These are phyloP conservation scores for Trametes cinnabarina DNA, from an alignment of 768 basidiomycete species.

Conservation along the genomic window DNA sequence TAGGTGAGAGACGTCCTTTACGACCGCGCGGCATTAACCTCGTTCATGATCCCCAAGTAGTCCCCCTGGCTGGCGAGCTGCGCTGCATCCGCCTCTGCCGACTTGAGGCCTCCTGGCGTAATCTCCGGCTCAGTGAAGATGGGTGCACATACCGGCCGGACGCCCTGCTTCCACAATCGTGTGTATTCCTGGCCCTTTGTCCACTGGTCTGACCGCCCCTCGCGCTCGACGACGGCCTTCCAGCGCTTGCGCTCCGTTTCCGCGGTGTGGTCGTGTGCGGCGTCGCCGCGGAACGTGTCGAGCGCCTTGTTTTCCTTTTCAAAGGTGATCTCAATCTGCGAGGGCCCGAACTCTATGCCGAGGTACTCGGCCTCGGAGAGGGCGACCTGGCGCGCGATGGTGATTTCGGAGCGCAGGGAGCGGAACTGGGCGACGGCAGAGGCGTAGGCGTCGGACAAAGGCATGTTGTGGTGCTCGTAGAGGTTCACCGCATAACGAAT, in stretches of 20 bases:
- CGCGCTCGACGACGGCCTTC: conserved; percentile 48
- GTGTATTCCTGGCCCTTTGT: conserved; percentile 73
- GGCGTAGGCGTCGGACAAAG: conserved; percentile 79
- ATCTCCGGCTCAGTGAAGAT: conserved; percentile 43
- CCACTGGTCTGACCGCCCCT: conserved; percentile 49
- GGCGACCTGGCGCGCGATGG: conserved; percentile 74
- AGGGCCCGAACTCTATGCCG: conserved; percentile 62
- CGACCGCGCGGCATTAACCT: too few relatives aligned
- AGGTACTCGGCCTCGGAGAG: conserved; percentile 74
- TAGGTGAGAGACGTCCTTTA: not conserved
- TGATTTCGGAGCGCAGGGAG: conserved; percentile 79
- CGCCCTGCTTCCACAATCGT: conserved; percentile 67
- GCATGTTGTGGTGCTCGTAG: conserved; percentile 56
- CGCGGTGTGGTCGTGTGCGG: conserved; percentile 33
- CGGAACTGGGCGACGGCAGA: conserved; percentile 83
- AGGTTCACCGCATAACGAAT: conserved; percentile 81
- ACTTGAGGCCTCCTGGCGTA: conserved; percentile 14
- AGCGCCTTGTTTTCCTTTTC: conserved; percentile 60
- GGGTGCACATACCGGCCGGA: conserved; percentile 65
- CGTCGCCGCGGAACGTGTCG: conserved; percentile 57
- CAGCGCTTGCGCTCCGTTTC: conserved; percentile 59
- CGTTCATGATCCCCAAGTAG: not conserved
- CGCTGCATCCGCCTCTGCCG: conserved; percentile 3
- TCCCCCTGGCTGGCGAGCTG: not conserved
- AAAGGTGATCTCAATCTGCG: conserved; percentile 61